A percentile compares a stretch with the other conserved stretches of the same genome.
Evolutionary conservation across 1,284 basidiomycete species (phyloP).

Genomic region (Puccinia polysora): DNA sequence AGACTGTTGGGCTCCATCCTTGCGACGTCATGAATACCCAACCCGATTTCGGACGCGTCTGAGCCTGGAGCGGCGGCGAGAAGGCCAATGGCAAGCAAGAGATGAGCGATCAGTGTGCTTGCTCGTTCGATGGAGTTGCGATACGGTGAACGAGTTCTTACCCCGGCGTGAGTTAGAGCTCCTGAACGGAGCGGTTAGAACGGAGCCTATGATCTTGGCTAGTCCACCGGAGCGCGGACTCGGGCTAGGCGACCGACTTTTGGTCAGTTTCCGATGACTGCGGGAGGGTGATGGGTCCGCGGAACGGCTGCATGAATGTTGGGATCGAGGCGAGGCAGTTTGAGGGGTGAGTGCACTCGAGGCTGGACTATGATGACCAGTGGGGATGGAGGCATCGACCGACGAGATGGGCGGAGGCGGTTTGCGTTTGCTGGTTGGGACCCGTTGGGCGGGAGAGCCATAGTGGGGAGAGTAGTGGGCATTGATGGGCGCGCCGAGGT

Average conservation of each 20-base stretch:
- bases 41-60: slow-evolving; percentile 29
- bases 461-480: slow-evolving; percentile 40
- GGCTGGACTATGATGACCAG: background rate
- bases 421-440: slow-evolving; percentile 19
- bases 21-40: background rate
- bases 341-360: background rate
- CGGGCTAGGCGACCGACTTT: slow-evolving; percentile 12
- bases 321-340: background rate
- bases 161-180: slow-evolving; percentile 19
- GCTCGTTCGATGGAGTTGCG: background rate
- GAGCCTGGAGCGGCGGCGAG: slow-evolving; percentile 8
- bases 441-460: background rate
- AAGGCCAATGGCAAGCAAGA: background rate
- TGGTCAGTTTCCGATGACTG: background rate
- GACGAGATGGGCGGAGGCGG: slow-evolving; percentile 10
- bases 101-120: background rate
- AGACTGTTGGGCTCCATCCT: background rate
- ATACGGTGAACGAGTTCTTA: background rate
- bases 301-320: background rate
- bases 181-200: slow-evolving; percentile 32
- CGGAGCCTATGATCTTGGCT: slow-evolving; percentile 27
- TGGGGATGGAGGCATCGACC: background rate
- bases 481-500: slow-evolving; percentile 30
- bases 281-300: background rate
- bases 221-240: background rate